Evolutionary conservation across 1,139 yeast species (phyloP).

Genomic region (Blastobotrys serpentis): DNA sequence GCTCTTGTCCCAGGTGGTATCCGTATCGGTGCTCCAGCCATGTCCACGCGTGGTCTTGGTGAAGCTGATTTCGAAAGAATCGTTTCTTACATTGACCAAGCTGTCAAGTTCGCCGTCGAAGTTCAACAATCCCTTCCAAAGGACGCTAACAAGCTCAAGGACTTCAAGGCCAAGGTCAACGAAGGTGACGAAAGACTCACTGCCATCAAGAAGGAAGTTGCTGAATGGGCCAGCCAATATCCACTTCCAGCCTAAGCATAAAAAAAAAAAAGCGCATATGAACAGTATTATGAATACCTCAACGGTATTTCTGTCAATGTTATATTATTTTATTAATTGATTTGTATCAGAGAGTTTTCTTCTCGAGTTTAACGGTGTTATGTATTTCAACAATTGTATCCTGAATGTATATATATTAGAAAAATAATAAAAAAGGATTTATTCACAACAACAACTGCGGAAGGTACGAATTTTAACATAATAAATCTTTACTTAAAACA

Average conservation of each 20-base stretch:
- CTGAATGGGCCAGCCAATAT: slow-evolving; percentile 89
- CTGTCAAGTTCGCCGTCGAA: slow-evolving; percentile 75
- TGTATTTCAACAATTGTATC: slow-evolving; percentile 6
- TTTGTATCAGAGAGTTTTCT: not conserved
- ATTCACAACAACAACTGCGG: not conserved
- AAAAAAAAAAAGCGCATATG: too few species aligned
- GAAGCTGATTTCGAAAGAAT: slow-evolving; percentile 74
- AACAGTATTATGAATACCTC: not conserved
- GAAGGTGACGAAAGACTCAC: slow-evolving; percentile 63
- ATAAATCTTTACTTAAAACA: slow-evolving; percentile 14
- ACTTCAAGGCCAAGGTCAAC: slow-evolving; percentile 80
- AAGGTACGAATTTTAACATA: too few species aligned
- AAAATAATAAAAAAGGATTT: not conserved
- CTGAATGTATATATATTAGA: slow-evolving; percentile 2
- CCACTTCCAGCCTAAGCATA: slow-evolving; percentile 64
- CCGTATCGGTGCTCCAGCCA: slow-evolving; percentile 97
- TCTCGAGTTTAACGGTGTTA: slow-evolving; percentile 2
- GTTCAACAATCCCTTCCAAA: slow-evolving; percentile 76
- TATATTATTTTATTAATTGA: not conserved
- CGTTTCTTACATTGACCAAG: slow-evolving; percentile 72
- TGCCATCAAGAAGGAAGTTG: slow-evolving; percentile 70
- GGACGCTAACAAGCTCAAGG: slow-evolving; percentile 87
- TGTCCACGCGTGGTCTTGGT: slow-evolving; percentile 94
- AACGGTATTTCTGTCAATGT: not conserved
- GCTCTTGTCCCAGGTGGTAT: slow-evolving; percentile 95